These are phyloP conservation scores for Coemansia sp. DNA, from an alignment of 192 early-diverging fungal genomes.

Conservation along the genomic window DNA sequence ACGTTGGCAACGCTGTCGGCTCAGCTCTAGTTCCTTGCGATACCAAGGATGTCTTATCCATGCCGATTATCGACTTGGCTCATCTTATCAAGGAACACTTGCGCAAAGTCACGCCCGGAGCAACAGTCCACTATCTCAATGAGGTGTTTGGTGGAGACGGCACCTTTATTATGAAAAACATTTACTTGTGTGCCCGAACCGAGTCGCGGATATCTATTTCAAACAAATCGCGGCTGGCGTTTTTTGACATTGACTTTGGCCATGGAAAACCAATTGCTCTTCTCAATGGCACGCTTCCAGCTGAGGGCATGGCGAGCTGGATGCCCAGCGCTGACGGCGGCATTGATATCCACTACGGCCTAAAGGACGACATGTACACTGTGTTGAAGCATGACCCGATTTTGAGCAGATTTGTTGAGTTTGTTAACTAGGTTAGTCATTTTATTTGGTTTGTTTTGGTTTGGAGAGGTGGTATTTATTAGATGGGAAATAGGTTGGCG, in stretches of 20 bases:
- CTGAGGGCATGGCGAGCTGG: conserved; percentile 10
- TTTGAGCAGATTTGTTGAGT: conserved; percentile 14
- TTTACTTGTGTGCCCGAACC: neutral
- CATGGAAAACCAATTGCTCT: conserved; percentile 14
- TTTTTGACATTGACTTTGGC: conserved; percentile 25
- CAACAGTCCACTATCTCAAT: conserved; percentile 12
- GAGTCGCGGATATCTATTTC: conserved; percentile 22
- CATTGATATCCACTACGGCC: conserved; percentile 3
- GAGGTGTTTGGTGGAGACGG: conserved; percentile 5
- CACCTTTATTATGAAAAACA: conserved; percentile 12
- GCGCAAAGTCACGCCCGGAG: conserved; percentile 25
- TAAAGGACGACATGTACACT: conserved; percentile 4
- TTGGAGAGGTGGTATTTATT: neutral
- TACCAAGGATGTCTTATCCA: conserved; percentile 3
- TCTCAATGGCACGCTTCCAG: neutral
- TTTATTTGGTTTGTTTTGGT: neutral
- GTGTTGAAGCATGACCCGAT: conserved; percentile 16
- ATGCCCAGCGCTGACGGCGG: conserved; percentile 26
- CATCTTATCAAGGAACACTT: conserved; percentile 15
- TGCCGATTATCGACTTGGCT: conserved; percentile 20
- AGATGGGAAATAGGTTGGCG: neutral
- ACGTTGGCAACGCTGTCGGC: conserved; percentile 34
- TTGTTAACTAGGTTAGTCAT: conserved; percentile 23
- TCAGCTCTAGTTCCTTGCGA: conserved; percentile 12
- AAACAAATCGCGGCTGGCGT: conserved; percentile 30